These are phyloP conservation scores for Favolaschia claudopus DNA, from an alignment of 768 basidiomycete species.

Conservation along the genomic window DNA sequence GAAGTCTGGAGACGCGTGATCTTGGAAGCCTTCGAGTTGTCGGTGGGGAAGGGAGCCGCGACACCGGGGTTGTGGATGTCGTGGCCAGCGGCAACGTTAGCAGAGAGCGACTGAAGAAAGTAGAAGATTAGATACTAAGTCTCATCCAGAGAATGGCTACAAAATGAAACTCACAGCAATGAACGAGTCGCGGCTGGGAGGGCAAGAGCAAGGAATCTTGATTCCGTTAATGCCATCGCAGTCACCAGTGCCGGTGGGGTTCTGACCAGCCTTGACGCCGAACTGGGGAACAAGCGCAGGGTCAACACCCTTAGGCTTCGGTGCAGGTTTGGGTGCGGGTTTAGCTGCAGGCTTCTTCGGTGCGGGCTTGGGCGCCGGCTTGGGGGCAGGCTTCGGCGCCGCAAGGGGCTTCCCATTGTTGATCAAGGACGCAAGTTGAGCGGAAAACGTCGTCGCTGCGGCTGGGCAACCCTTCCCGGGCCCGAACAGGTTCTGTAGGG, in stretches of 20 bases:
- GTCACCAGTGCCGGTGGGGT: too few species aligned
- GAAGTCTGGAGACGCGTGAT: constrained; percentile 65
- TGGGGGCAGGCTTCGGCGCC: neutral
- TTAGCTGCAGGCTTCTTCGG: neutral
- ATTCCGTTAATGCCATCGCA: too few species aligned
- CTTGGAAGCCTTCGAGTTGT: constrained; percentile 59
- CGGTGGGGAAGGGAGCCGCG: constrained; percentile 66
- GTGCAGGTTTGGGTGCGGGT: neutral
- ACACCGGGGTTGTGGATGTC: constrained; percentile 69
- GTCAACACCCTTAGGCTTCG: neutral
- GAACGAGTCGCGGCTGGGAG: too few species aligned
- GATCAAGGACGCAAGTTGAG: neutral
- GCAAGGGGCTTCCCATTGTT: neutral
- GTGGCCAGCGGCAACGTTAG: constrained; percentile 67
- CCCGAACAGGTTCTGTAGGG: too few species aligned
- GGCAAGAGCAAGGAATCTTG: too few species aligned
- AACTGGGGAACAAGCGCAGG: neutral
- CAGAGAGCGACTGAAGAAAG: constrained; percentile 54
- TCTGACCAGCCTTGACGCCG: too few species aligned
- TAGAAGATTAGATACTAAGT: too few species aligned
- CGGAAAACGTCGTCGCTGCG: too few species aligned
- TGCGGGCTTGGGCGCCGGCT: neutral
- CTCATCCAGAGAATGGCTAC: too few species aligned
- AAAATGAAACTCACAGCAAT: too few species aligned
- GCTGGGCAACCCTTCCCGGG: too few species aligned